Evolutionary conservation across 2,329 filamentous ascomycete genomes (phyloP).

Genomic region (Nemania diffusa): DNA sequence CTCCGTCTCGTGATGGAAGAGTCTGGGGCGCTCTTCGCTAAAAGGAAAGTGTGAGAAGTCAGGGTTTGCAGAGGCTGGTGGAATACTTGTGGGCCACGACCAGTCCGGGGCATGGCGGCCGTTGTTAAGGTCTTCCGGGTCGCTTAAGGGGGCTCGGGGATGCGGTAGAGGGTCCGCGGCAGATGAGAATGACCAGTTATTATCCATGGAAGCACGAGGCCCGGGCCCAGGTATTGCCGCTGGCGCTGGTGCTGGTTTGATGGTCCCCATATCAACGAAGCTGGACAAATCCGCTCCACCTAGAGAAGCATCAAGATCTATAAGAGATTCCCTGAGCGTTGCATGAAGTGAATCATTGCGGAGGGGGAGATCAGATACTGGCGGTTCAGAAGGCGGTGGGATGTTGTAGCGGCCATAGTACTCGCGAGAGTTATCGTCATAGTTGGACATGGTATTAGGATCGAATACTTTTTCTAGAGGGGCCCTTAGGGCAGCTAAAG

Average conservation of each 20-base stretch:
- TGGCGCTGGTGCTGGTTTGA: conserved; percentile 58
- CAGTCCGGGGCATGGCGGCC: conserved; percentile 66
- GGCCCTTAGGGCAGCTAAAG: conserved; percentile 66
- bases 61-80: conserved; percentile 63
- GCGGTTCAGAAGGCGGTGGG: conserved; percentile 46
- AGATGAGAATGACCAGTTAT: conserved; percentile 58
- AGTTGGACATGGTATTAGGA: conserved; percentile 71
- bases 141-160: conserved; percentile 63
- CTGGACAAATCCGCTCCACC: conserved; percentile 65
- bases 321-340: conserved; percentile 70
- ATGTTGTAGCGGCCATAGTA: conserved; percentile 66
- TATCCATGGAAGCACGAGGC: conserved; percentile 60
- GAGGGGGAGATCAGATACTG: conserved; percentile 66
- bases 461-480: conserved; percentile 74
- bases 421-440: conserved; percentile 70
- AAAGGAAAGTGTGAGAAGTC: conserved; percentile 64
- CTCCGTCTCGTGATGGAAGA: conserved; percentile 64
- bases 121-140: conserved; percentile 65
- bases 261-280: conserved; percentile 71
- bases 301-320: conserved; percentile 71
- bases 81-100: conserved; percentile 67
- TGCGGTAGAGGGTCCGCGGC: conserved; percentile 54
- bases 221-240: conserved; percentile 43
- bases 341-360: conserved; percentile 65
- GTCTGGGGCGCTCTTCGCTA: conserved; percentile 55